phyloP scores from a whole-genome alignment of 1,284 basidiomycete genomes.

The Cryptococcus sp. region DNA sequence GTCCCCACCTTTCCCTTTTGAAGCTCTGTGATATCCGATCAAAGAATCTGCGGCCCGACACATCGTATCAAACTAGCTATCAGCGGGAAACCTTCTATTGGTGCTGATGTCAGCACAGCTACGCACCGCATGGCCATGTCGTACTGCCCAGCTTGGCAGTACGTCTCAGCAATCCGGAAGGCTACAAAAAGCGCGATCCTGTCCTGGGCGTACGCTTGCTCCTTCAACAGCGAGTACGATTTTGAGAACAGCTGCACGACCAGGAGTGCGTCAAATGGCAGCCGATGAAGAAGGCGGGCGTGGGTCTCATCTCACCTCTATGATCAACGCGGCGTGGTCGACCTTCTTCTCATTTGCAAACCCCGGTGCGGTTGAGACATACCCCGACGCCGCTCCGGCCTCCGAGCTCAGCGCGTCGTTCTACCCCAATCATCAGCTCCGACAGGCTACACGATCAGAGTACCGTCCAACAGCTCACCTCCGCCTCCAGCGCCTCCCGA shows the following conservation, averaged over 20 bases:
- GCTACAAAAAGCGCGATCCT: conserved; percentile 80
- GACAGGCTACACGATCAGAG: no score
- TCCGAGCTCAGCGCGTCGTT: conserved; percentile 22
- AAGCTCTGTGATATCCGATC: conserved; percentile 82
- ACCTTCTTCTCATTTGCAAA: conserved; percentile 84
- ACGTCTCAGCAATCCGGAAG: conserved; percentile 77
- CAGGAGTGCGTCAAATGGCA: neutral
- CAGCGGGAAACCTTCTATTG: neutral
- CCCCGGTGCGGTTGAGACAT: conserved; percentile 46
- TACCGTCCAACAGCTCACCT: conserved; percentile 52
- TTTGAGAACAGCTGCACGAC: conserved; percentile 72
- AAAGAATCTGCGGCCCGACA: conserved; percentile 63
- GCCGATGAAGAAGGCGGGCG: conserved; percentile 4
- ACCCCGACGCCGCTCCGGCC: conserved; percentile 31
- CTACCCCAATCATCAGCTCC: conserved; percentile 1
- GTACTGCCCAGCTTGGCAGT: conserved; percentile 59
- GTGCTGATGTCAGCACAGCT: neutral
- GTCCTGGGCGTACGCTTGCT: conserved; percentile 54
- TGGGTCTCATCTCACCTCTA: conserved; percentile 60
- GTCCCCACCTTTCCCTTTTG: conserved; percentile 70
- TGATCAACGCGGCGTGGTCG: conserved; percentile 71
- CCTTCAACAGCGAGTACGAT: conserved; percentile 84
- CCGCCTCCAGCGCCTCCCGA: conserved; percentile 58
- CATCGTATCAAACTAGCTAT: neutral
- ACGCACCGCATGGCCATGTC: conserved; percentile 74